phyloP scores from a whole-genome alignment of 805 yeast species.

The Ogataea corticis region DNA sequence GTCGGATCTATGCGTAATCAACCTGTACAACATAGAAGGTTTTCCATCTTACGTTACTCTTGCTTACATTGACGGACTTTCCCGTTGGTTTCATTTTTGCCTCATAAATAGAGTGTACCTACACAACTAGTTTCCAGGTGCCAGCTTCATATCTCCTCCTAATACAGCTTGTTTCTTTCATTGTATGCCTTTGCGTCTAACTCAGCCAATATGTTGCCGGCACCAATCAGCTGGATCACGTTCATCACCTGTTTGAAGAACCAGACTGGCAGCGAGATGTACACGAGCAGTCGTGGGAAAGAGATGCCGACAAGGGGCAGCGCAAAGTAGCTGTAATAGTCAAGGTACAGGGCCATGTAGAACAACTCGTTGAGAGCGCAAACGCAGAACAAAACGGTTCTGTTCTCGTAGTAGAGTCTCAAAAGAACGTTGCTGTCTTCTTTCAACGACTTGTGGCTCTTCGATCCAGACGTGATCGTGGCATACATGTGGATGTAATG shows the following conservation, averaged over 20 bases:
- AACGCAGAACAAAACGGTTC: slow-evolving; percentile 78
- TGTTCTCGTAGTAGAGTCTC: slow-evolving; percentile 83
- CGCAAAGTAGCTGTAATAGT: slow-evolving; percentile 53
- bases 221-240: slow-evolving; percentile 82
- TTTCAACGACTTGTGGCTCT: slow-evolving; percentile 81
- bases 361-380: slow-evolving; percentile 94
- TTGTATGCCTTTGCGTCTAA: slow-evolving; percentile 60
- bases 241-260: slow-evolving; percentile 87
- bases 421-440: slow-evolving; percentile 70
- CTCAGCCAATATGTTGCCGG: slow-evolving; percentile 77
- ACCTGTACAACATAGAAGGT: too few relatives aligned
- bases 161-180: slow-evolving; percentile 33
- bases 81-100: neutral
- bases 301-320: slow-evolving; percentile 40
- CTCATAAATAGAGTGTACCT: neutral
- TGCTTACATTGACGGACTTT: too few relatives aligned
- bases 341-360: slow-evolving; percentile 84
- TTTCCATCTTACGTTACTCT: too few relatives aligned
- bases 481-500: slow-evolving; percentile 99
- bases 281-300: slow-evolving; percentile 38
- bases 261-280: slow-evolving; percentile 81
- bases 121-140: neutral
- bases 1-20: too few relatives aligned
- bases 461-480: slow-evolving; percentile 73
- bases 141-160: neutral